These are phyloP conservation scores for Nyctanthes arbortristis DNA, from an alignment of 257 asterid genomes.

Conservation along the genomic window DNA sequence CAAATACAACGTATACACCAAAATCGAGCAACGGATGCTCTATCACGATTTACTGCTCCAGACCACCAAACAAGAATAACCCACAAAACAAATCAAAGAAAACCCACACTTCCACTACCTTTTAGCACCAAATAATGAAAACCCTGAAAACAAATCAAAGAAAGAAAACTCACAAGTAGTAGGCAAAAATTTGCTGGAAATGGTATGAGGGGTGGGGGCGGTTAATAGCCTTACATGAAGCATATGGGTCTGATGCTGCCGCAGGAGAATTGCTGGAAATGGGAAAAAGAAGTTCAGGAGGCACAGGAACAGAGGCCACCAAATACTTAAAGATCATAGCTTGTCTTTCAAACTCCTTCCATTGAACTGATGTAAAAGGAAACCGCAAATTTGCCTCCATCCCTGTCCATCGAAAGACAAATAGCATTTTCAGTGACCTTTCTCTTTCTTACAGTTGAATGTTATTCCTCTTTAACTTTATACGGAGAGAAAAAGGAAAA, in stretches of 20 bases:
- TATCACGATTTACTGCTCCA: too few relatives aligned
- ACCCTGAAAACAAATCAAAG: neutral
- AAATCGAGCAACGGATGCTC: neutral
- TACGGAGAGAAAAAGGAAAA: too few relatives aligned
- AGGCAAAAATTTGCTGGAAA: neutral
- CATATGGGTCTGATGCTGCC: slow-evolving; percentile 30
- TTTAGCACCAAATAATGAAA: neutral
- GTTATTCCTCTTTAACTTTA: too few relatives aligned
- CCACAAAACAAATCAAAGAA: too few relatives aligned
- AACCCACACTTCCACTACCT: neutral
- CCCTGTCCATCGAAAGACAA: slow-evolving; percentile 6
- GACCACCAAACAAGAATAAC: too few relatives aligned
- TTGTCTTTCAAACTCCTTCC: too few relatives aligned
- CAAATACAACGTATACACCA: neutral
- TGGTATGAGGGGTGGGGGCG: neutral
- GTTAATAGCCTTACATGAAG: slow-evolving; percentile 38
- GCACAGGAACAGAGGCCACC: slow-evolving; percentile 73
- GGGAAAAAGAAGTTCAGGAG: slow-evolving; percentile 74
- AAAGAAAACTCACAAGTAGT: neutral
- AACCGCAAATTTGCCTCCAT: slow-evolving; percentile 36
- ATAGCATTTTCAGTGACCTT: too few relatives aligned
- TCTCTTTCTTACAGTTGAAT: slow-evolving; percentile 6
- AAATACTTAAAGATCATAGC: slow-evolving; percentile 22
- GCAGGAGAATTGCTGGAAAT: slow-evolving; percentile 28
- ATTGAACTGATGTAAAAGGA: too few relatives aligned